Evolutionary conservation across 768 basidiomycete genomes (phyloP).

Genomic region (Mycena metata): DNA sequence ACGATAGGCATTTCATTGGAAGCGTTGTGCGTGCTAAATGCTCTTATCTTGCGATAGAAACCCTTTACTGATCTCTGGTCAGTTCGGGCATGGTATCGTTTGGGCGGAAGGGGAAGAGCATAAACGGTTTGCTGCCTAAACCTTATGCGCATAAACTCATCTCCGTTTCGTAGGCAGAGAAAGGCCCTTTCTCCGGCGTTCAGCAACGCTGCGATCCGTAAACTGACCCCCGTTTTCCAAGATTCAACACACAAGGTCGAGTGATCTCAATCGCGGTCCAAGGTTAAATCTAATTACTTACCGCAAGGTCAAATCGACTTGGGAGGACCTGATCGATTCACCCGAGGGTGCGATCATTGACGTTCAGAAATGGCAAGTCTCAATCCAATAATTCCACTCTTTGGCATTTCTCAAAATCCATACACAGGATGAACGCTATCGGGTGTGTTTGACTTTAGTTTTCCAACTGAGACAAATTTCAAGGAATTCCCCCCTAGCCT

Average conservation of each 20-base stretch:
- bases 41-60: not conserved
- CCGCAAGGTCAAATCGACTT: conserved; percentile 28
- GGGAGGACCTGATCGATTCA: conserved; percentile 33
- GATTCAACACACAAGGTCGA: conserved; percentile 58
- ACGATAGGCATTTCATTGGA: too few relatives aligned
- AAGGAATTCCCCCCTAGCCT: conserved; percentile 43
- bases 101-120: conserved; percentile 42
- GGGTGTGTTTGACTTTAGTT: conserved; percentile 44
- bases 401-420: not conserved
- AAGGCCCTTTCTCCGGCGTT: conserved; percentile 57
- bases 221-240: conserved; percentile 54
- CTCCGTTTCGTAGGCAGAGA: conserved; percentile 46
- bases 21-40: too few relatives aligned
- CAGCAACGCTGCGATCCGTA: conserved; percentile 55
- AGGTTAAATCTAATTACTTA: too few relatives aligned
- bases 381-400: too few relatives aligned
- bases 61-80: too few relatives aligned
- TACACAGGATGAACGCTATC: conserved; percentile 55
- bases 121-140: conserved; percentile 31
- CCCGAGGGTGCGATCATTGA: conserved; percentile 47
- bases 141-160: not conserved
- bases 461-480: too few relatives aligned
- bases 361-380: conserved; percentile 48
- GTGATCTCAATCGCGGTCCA: too few relatives aligned
- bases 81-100: conserved; percentile 37